A percentile compares a stretch with the other conserved stretches of the same genome.
phyloP scores from a whole-genome alignment of 2,329 filamentous ascomycete genomes.

The Trichoderma atroviride region DNA sequence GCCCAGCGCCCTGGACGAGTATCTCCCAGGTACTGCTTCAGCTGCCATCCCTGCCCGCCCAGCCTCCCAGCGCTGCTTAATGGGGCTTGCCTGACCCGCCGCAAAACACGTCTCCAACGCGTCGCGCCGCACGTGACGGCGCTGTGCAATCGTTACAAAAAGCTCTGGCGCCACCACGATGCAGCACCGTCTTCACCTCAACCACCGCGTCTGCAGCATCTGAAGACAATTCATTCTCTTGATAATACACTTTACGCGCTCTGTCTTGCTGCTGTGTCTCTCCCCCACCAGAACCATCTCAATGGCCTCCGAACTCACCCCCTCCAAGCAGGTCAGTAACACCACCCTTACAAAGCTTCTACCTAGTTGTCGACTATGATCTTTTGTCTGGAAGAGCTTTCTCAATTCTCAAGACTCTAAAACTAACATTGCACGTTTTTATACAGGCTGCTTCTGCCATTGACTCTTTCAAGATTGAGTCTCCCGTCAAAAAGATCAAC shows the following conservation, averaged over 20 bases:
- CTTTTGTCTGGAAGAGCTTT: not conserved
- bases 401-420: slow-evolving; percentile 33
- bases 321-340: slow-evolving; percentile 58
- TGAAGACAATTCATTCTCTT: slow-evolving; percentile 26
- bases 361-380: not conserved
- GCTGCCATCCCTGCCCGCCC: slow-evolving; percentile 12
- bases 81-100: slow-evolving; percentile 34
- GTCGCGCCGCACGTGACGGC: slow-evolving; percentile 44
- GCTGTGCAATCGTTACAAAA: slow-evolving; percentile 45
- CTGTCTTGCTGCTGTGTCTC: slow-evolving; percentile 27
- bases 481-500: slow-evolving; percentile 86
- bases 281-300: slow-evolving; percentile 32
- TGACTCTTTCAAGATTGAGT: slow-evolving; percentile 89
- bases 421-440: slow-evolving; percentile 10
- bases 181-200: slow-evolving; percentile 31
- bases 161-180: slow-evolving; percentile 37
- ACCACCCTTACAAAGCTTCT: slow-evolving; percentile 33
- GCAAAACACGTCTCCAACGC: slow-evolving; percentile 39
- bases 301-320: slow-evolving; percentile 76
- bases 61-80: slow-evolving; percentile 20
- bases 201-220: slow-evolving; percentile 37
- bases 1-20: not conserved
- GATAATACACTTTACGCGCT: slow-evolving; percentile 29
- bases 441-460: slow-evolving; percentile 81
- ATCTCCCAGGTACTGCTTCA: slow-evolving; percentile 20